phyloP scores from a whole-genome alignment of 139 green algal species.

The Coccomyxa sp. region DNA sequence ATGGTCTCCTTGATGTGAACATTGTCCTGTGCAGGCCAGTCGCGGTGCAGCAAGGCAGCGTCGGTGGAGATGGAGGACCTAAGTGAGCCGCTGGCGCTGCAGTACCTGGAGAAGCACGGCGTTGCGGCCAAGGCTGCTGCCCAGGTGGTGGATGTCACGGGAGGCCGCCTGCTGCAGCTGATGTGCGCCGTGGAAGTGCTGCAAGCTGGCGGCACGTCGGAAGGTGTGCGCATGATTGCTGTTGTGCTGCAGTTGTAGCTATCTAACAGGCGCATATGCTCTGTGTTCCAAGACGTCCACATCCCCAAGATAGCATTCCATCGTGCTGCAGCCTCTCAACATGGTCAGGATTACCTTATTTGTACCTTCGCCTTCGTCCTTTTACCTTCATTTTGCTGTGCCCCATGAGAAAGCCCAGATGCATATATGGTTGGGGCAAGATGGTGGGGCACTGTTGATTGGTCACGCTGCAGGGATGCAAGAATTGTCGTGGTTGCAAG shows the following conservation, averaged over 20 bases:
- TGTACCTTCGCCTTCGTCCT: not conserved
- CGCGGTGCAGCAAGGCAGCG: not conserved
- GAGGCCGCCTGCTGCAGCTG: not conserved
- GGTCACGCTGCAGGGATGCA: not conserved
- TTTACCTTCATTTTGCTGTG: not conserved
- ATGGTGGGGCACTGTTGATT: not conserved
- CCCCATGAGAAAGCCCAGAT: not conserved
- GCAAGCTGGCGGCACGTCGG: not conserved
- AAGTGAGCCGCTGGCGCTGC: not conserved
- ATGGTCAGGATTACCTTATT: not conserved
- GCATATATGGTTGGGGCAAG: not conserved
- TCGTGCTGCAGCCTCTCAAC: not conserved
- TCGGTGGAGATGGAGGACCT: not conserved
- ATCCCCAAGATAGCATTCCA: not conserved
- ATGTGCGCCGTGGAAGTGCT: not conserved
- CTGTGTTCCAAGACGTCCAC: too few species aligned
- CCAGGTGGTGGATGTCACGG: not conserved
- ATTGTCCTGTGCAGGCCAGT: not conserved
- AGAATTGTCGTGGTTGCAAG: too few species aligned
- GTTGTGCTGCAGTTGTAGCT: too few species aligned
- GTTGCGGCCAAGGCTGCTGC: not conserved
- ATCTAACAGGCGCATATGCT: too few species aligned
- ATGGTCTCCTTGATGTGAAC: too few species aligned
- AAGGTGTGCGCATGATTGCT: not conserved
- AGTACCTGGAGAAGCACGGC: not conserved